Conservation (phyloP, 129 eudicot species). For the Helichrysum umbraculigerum region DNA sequence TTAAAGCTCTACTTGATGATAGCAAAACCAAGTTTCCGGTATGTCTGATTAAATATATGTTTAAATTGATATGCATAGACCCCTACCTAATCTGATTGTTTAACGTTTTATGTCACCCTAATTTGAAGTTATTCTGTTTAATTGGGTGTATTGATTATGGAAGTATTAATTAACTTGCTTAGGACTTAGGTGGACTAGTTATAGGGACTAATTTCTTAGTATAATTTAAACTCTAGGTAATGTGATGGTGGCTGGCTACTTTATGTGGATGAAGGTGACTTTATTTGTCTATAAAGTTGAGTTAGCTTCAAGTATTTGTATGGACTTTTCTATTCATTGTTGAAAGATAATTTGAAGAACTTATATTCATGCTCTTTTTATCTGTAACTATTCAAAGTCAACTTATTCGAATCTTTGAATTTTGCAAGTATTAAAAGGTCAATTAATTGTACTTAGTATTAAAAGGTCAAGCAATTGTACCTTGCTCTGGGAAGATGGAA, state of each 20-base stretch:
- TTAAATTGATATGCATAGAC: not conserved
- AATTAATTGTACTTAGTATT: not conserved
- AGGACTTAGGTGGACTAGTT: slow-evolving; percentile 1
- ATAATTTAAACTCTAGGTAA: not conserved
- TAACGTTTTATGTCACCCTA: not conserved
- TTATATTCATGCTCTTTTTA: slow-evolving; percentile 3
- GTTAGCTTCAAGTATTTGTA: not conserved
- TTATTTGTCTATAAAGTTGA: not conserved
- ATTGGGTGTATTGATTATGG: not conserved
- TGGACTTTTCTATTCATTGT: slow-evolving; percentile 2
- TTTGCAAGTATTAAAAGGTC: not conserved
- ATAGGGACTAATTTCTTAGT: slow-evolving; percentile 1
- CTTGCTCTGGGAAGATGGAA: not conserved
- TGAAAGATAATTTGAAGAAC: not conserved
- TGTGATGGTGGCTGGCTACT: slow-evolving; percentile 14
- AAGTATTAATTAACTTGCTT: not conserved
- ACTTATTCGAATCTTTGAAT: not conserved
- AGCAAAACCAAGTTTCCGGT: slow-evolving; percentile 71
- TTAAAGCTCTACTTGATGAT: slow-evolving; percentile 68
- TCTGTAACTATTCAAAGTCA: not conserved
- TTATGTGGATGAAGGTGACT: slow-evolving; percentile 8
- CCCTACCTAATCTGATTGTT: not conserved
- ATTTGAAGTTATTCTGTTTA: not conserved
- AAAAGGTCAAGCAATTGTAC: not conserved
- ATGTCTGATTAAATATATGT: slow-evolving; percentile 14